Conservation (phyloP, 108 stramenopile species). For the Cyclotella cryptica region DNA sequence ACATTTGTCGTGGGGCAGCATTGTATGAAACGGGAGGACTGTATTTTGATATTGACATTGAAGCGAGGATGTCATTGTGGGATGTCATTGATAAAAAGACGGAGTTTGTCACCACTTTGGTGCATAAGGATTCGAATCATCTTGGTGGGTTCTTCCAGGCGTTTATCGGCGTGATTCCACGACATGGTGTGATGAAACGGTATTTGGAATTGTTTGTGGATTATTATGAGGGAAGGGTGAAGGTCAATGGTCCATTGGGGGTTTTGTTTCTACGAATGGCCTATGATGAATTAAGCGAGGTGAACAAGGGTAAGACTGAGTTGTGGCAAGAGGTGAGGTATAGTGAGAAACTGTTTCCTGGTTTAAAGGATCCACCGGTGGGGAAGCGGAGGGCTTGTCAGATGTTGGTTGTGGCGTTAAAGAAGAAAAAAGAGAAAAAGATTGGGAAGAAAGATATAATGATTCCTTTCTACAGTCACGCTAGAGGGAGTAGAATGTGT, state of each 20-base stretch:
- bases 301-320: slow-evolving; percentile 34
- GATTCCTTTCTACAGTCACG: slow-evolving; percentile 77
- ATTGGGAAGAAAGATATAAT: slow-evolving; percentile 4
- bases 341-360: slow-evolving; percentile 38
- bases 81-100: slow-evolving; percentile 50
- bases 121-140: slow-evolving; percentile 74
- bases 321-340: slow-evolving; percentile 81
- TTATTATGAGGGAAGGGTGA: slow-evolving; percentile 63
- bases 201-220: slow-evolving; percentile 78
- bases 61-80: slow-evolving; percentile 68
- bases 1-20: slow-evolving; percentile 84
- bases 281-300: slow-evolving; percentile 60
- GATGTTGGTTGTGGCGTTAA: slow-evolving; percentile 67
- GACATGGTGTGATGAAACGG: slow-evolving; percentile 59
- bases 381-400: slow-evolving; percentile 78
- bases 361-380: slow-evolving; percentile 62
- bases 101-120: slow-evolving; percentile 72
- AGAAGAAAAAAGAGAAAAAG: background rate
- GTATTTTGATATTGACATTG: slow-evolving; percentile 87
- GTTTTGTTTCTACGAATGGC: slow-evolving; percentile 76
- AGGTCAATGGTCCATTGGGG: slow-evolving; percentile 67
- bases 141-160: slow-evolving; percentile 80
- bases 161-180: slow-evolving; percentile 66
- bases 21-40: slow-evolving; percentile 79
- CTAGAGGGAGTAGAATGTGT: slow-evolving; percentile 84